Evolutionary conservation across 306 rosid genomes (phyloP).

Genomic region (Castanospermum australe): DNA sequence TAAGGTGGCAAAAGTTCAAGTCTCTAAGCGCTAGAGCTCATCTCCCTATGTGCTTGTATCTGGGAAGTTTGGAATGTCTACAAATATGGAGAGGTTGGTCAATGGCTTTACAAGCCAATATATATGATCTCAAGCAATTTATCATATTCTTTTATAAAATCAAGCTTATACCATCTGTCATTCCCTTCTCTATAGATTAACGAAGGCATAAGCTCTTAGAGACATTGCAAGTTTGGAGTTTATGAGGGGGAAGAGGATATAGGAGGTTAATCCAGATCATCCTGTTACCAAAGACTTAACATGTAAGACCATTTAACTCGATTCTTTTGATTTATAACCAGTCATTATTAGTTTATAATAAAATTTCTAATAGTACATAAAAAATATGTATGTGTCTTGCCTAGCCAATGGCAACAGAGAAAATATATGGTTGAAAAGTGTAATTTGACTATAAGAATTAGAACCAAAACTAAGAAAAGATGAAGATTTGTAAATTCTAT

Average conservation of each 20-base stretch:
- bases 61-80: constrained; percentile 99
- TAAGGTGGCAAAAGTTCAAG: constrained; percentile 90
- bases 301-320: constrained; percentile 48
- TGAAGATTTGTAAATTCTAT: not conserved
- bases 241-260: constrained; percentile 97
- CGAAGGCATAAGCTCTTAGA: constrained; percentile 99
- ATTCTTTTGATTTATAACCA: not conserved
- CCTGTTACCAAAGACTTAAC: constrained; percentile 84
- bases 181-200: constrained; percentile 59
- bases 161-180: not conserved
- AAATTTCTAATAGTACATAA: not conserved
- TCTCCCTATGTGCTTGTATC: constrained; percentile 99
- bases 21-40: constrained; percentile 94
- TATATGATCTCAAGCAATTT: not conserved
- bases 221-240: constrained; percentile 92
- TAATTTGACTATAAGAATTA: not conserved
- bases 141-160: not conserved
- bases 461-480: not conserved
- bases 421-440: not conserved
- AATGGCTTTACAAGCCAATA: not conserved
- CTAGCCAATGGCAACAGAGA: not conserved
- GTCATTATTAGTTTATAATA: not conserved
- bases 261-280: constrained; percentile 95
- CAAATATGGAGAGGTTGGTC: constrained; percentile 95
- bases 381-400: not conserved